Percentiles rank a stretch among this genome's conserved stretches.
Evolutionary conservation across 73 alveolate genomes (phyloP).

Genomic region (Symbiodinium pilosum): DNA sequence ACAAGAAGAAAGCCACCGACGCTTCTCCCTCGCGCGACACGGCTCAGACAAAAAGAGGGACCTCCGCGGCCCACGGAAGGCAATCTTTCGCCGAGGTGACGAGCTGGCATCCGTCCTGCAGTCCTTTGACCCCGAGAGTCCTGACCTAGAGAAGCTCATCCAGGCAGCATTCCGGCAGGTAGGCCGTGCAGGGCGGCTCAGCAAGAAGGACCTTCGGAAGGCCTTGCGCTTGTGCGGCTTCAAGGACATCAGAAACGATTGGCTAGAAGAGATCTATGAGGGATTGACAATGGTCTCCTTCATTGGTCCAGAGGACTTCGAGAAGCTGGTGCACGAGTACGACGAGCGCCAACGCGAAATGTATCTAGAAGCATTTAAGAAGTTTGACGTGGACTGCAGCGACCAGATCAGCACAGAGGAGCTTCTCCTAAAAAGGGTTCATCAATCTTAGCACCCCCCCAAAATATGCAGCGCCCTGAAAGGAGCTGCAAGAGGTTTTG

Average conservation of each 20-base stretch:
- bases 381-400: slow-evolving; percentile 72
- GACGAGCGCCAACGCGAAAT: slow-evolving; percentile 27
- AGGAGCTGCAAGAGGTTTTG: slow-evolving; percentile 9
- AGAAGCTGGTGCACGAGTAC: slow-evolving; percentile 42
- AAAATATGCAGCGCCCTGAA: neutral
- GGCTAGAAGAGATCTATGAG: slow-evolving; percentile 88
- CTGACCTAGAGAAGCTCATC: neutral
- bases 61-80: slow-evolving; percentile 7
- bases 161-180: slow-evolving; percentile 66
- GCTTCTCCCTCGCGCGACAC: neutral
- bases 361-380: slow-evolving; percentile 32
- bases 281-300: slow-evolving; percentile 73
- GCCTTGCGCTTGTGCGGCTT: slow-evolving; percentile 63
- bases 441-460: too few relatives aligned
- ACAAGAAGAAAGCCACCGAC: slow-evolving; percentile 10
- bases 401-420: slow-evolving; percentile 69
- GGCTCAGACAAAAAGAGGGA: neutral
- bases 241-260: slow-evolving; percentile 27
- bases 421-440: too few relatives aligned
- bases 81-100: neutral
- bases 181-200: slow-evolving; percentile 61
- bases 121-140: neutral
- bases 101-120: slow-evolving; percentile 3
- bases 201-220: slow-evolving; percentile 38
- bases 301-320: slow-evolving; percentile 67